These are phyloP conservation scores for Pleurotus djamor DNA, from an alignment of 768 basidiomycete genomes.

Conservation along the genomic window DNA sequence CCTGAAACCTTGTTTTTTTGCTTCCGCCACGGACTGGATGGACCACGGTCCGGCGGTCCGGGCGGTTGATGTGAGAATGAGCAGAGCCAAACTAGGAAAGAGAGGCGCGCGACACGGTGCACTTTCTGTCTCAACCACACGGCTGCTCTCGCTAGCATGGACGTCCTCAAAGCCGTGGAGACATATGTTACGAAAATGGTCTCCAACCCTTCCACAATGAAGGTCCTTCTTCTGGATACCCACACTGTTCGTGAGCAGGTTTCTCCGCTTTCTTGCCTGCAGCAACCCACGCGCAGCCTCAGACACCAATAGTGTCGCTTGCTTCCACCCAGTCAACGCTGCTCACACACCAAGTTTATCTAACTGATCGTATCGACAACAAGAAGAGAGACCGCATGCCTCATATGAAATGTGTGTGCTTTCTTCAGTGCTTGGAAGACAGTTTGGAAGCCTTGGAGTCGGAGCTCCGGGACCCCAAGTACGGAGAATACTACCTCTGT, in stretches of 20 bases:
- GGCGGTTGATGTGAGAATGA: background rate
- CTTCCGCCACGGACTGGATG: background rate
- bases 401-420: conserved; percentile 97
- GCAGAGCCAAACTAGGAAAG: background rate
- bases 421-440: conserved; percentile 79
- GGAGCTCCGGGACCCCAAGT: conserved; percentile 88
- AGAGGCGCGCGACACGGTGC: background rate
- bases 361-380: conserved; percentile 98
- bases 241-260: conserved; percentile 69
- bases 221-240: conserved; percentile 90
- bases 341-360: conserved; percentile 93
- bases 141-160: conserved; percentile 51
- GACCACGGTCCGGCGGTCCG: conserved; percentile 4
- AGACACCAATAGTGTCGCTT: conserved; percentile 96
- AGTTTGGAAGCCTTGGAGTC: conserved; percentile 81
- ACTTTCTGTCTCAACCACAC: background rate
- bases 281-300: conserved; percentile 10
- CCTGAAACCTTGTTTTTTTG: conserved; percentile 6
- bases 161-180: conserved; percentile 93
- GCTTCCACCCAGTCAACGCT: conserved; percentile 93
- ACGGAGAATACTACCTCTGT: conserved; percentile 99
- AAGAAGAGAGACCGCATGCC: conserved; percentile 86
- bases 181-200: conserved; percentile 91
- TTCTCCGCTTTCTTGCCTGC: background rate
- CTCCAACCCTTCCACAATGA: conserved; percentile 85